phyloP scores from a whole-genome alignment of 106 monocot genomes.

The Dendrobium nobile region DNA sequence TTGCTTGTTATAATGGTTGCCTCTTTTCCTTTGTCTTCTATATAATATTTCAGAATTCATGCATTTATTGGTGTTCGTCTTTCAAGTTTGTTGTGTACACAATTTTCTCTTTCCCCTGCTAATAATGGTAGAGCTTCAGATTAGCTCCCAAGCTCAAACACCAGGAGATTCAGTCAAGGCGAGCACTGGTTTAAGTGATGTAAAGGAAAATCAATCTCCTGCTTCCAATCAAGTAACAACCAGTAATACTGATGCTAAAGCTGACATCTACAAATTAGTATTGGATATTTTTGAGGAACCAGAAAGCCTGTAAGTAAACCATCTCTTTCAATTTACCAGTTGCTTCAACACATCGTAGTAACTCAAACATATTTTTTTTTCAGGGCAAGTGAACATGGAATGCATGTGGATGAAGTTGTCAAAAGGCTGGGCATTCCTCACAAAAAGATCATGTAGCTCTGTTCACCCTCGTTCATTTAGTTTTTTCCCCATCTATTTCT shows the following conservation, averaged over 20 bases:
- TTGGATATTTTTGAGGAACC: conserved; percentile 64
- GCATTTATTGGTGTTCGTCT: neutral
- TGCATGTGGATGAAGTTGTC: conserved; percentile 77
- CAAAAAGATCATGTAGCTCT: conserved; percentile 49
- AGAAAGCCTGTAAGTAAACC: conserved; percentile 43
- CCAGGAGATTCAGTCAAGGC: conserved; percentile 5
- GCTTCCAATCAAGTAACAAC: conserved; percentile 28
- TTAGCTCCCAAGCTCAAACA: conserved; percentile 4
- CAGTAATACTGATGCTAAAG: conserved; percentile 13
- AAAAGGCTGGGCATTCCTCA: conserved; percentile 37
- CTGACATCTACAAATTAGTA: conserved; percentile 45
- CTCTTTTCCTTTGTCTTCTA: neutral
- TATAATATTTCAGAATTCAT: neutral
- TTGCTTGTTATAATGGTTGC: neutral
- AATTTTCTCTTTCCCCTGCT: no score
- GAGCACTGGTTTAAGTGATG: conserved; percentile 9
- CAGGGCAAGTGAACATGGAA: conserved; percentile 50
- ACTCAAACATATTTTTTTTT: no score
- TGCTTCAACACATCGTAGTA: no score
- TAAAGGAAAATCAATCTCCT: conserved; percentile 21
- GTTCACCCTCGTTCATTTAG: neutral
- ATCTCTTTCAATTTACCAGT: neutral
- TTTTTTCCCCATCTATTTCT: neutral
- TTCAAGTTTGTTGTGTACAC: neutral
- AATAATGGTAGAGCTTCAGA: neutral